Conservation (phyloP, 257 asterid species). For the Paulownia fortunei region DNA sequence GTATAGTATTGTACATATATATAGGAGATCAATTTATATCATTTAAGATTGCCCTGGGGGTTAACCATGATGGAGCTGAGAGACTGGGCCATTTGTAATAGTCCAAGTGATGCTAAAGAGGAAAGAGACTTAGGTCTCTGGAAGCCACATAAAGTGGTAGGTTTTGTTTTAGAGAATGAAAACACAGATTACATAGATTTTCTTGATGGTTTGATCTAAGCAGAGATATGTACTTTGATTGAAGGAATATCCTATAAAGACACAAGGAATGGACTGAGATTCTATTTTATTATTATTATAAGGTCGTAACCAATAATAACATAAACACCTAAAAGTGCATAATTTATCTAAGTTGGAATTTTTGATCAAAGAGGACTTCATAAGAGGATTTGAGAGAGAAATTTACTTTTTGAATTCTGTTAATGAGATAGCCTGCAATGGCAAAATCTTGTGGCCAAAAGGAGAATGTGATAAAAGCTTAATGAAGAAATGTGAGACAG, state of each 20-base stretch:
- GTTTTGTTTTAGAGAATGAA: not conserved
- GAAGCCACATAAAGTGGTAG: not conserved
- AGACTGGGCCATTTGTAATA: not conserved
- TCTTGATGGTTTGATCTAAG: not conserved
- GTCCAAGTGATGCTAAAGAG: not conserved
- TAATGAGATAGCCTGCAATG: conserved; percentile 4
- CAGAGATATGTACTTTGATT: conserved; percentile 4
- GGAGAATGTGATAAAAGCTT: not conserved
- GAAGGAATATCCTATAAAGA: not conserved
- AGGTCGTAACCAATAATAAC: conserved; percentile 6
- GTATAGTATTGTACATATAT: too few species aligned
- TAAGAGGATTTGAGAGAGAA: not conserved
- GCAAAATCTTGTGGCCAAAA: conserved; percentile 8
- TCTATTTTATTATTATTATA: not conserved
- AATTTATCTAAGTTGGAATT: not conserved
- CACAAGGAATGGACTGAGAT: not conserved
- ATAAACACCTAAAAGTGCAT: not conserved
- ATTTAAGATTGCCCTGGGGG: too few species aligned
- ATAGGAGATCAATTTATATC: too few species aligned
- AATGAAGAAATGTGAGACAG: not conserved
- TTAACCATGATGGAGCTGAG: too few species aligned
- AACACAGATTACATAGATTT: not conserved
- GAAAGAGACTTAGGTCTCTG: too few species aligned
- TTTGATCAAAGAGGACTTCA: not conserved
- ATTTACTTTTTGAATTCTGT: not conserved